Base-by-base conservation (phyloP, 306 rosid genomes). In the Glycine latifolia region DNA sequence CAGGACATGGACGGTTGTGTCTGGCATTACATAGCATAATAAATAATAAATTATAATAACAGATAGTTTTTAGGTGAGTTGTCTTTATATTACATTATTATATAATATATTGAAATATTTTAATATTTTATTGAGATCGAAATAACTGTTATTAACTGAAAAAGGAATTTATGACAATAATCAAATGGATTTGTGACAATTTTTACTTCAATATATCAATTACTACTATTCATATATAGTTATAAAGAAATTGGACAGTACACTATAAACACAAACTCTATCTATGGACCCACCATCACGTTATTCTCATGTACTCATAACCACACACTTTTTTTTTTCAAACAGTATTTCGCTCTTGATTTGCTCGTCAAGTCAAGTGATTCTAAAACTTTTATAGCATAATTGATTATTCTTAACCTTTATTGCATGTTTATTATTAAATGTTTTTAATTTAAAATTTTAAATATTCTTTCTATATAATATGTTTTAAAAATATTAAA, bases 271-370 rank as follows among this genome's bases (percentile, higher is more conserved):
- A 62, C 46, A n/a, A 33, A 52, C 48, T 50, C 14, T 52, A 48
- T 54, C 12, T 4, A 56, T 46, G 59, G 79, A 14, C 55, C 78
- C 65, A 60, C 20, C 69, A 26, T 49, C 47, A 13, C 44, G 79
- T 37, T 4, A 37, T 3, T 37, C 2, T 49, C 47, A 20, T 13
- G 2, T 13, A 60, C 46, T 60, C 47, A 2, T 8, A 2, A 14
- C 79, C 71, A 75, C 71, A 75, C 70, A 44, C n/a, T n/a, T n/a
- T 6, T 17, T 46, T 17, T 20, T 26, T 47, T 7, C 47, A 3
- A 55, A 43, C 35, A 0, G 14, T 6, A 4, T 37, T 3, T 26
- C 31, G 31, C 31, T 26, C 31, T 26, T 26, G 44, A n/a, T 71
- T 13, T 52, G 26, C 35, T 52, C 66, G 6, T 53, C 77, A n/a